phyloP scores from a whole-genome alignment of 2,329 filamentous ascomycete genomes.

The Aaosphaeria pasadenensis region DNA sequence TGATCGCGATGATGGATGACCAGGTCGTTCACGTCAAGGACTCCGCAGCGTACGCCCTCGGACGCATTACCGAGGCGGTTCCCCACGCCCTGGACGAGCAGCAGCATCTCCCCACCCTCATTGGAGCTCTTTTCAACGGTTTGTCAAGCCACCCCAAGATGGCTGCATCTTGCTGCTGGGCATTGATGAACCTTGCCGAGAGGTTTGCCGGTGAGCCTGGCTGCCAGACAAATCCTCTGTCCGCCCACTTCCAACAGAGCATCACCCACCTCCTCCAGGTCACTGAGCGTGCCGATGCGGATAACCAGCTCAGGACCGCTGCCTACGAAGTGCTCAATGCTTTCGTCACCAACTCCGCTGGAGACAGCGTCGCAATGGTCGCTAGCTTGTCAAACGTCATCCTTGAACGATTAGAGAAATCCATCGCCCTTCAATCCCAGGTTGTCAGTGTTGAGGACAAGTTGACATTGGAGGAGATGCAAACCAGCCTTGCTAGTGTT shows the following conservation, averaged over 20 bases:
- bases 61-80: constrained; percentile 91
- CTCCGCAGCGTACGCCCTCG: constrained; percentile 92
- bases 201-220: constrained; percentile 87
- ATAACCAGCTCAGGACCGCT: constrained; percentile 87
- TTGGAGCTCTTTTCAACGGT: constrained; percentile 84
- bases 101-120: constrained; percentile 78
- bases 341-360: constrained; percentile 87
- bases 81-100: constrained; percentile 86
- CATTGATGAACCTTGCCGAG: constrained; percentile 96
- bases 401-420: constrained; percentile 86
- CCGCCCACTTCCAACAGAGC: constrained; percentile 89
- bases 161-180: constrained; percentile 98
- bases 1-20: constrained; percentile 93
- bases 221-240: constrained; percentile 75
- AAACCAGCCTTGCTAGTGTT: constrained; percentile 90
- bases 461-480: constrained; percentile 95
- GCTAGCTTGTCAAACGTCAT: constrained; percentile 83
- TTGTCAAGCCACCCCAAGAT: constrained; percentile 92
- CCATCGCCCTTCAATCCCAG: constrained; percentile 83
- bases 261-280: constrained; percentile 81
- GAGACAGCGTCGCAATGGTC: constrained; percentile 77
- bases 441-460: constrained; percentile 96
- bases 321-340: constrained; percentile 96
- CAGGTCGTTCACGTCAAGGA: constrained; percentile 86
- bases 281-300: constrained; percentile 77